Conservation (phyloP, 176 grass and related monocot genomes). For the Oryza punctata region DNA sequence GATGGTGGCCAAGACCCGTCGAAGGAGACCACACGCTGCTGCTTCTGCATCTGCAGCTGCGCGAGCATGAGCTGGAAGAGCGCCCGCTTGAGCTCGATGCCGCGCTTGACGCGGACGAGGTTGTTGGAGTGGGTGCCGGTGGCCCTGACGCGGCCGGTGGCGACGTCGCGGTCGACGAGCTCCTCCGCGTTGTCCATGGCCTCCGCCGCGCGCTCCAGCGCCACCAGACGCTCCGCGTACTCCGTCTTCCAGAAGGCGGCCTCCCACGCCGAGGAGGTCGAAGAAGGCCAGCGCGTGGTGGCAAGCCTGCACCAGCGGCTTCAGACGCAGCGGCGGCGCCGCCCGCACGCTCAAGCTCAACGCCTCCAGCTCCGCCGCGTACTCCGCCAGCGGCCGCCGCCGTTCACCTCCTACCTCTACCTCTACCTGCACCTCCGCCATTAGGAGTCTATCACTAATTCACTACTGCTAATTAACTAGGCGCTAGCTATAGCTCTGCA, state of each 20-base stretch:
- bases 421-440: background rate
- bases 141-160: background rate
- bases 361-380: background rate
- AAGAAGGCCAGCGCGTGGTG: no score
- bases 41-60: background rate
- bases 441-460: background rate
- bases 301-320: no score
- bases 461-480: no score
- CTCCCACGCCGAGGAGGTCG: no score
- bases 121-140: background rate
- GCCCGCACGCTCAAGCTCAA: background rate
- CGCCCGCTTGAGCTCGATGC: background rate
- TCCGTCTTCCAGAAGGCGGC: no score
- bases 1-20: background rate
- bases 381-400: background rate
- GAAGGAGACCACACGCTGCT: background rate
- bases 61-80: background rate
- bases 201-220: no score
- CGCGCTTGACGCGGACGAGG: background rate
- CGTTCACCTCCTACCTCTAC: background rate
- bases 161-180: background rate
- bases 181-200: background rate
- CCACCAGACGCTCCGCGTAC: no score
- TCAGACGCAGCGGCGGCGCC: no score
- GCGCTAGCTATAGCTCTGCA: no score